Percentiles rank a stretch among this genome's conserved stretches.
Evolutionary conservation across 2,329 filamentous ascomycete species (phyloP).

Genomic region (Claviceps sorghi): DNA sequence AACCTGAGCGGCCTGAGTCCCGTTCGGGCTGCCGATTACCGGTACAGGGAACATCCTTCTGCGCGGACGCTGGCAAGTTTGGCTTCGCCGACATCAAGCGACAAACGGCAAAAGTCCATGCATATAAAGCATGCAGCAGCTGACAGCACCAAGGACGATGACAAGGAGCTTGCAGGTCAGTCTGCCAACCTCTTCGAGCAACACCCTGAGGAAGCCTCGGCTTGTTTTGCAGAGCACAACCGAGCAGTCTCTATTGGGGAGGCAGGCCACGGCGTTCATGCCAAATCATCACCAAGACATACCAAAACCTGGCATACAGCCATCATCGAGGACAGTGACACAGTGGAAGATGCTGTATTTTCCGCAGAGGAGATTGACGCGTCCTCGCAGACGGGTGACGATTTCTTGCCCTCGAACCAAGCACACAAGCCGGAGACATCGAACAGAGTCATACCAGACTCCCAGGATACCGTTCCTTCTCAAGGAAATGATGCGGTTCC

Average conservation of each 20-base stretch:
- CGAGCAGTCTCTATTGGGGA: not conserved
- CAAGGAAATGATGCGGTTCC: not conserved
- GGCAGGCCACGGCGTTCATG: not conserved
- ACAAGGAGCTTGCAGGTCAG: not conserved
- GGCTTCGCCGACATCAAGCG: slow-evolving; percentile 3
- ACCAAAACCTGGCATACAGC: not conserved
- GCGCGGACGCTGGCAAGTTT: not conserved
- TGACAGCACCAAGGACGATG: not conserved
- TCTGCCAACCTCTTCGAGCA: slow-evolving; percentile 6
- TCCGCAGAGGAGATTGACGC: slow-evolving; percentile 1
- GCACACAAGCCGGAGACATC: not conserved
- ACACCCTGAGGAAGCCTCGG: slow-evolving; percentile 3
- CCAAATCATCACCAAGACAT: not conserved
- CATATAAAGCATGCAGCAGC: not conserved
- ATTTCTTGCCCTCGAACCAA: slow-evolving; percentile 3
- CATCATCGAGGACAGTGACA: slow-evolving; percentile 4
- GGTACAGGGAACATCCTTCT: slow-evolving; percentile 9
- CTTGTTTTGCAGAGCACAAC: not conserved
- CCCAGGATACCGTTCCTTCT: slow-evolving; percentile 13
- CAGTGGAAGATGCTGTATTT: slow-evolving; percentile 3
- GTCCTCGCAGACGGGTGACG: slow-evolving; percentile 4
- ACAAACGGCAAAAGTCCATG: slow-evolving; percentile 1
- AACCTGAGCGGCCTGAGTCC: slow-evolving; percentile 17
- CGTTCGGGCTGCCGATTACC: slow-evolving; percentile 18
- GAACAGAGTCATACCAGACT: slow-evolving; percentile 13